Base-by-base conservation (phyloP, 1,139 yeast species). In the Waltiozyma sp. region DNA sequence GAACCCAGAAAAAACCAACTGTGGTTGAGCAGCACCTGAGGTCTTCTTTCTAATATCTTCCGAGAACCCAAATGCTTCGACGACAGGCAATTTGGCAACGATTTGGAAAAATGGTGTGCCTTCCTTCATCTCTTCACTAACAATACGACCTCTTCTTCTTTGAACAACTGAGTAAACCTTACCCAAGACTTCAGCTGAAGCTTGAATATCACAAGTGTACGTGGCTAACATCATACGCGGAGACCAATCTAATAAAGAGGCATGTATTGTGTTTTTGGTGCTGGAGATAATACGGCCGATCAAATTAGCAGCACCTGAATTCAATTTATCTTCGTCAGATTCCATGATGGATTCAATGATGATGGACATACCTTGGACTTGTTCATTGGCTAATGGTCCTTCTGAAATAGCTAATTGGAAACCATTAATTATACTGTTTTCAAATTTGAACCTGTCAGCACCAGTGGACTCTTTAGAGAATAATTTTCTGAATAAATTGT, bases 1-100 rank as follows among this genome's bases (percentile, higher is more conserved):
- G 60, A 75, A 93, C 2, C 98, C 98, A 39, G 83, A 75, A 57
- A 91, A 91, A 7, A 89, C 86, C 46, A 93, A 70, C 62, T 91
- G 98, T 0, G 98, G 98, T 57, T 87, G 84, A 3, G 98, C 98
- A 5, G 96, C 95, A 43, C 99, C 99, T 1, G 96, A 85, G 0
- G 98, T 89, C 54, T 77, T 77, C 65, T 88, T 91, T 48, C 98
- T 72, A 40, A 93, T 86, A 52, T 91, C 97, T 54, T 91, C 97
- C 41, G 95, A 80, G 56, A 93, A 88, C 2, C 98, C 98, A 68
- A 91, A 89, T 1, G 97, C 96, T 60, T 91, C 97, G 14, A 86
- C 83, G 15, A 93, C 97, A 0, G 99, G 98, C 34, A 93, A 69
- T 44, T 79, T 68, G 0, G 98, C 96, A 24, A 73, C 78, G 47